Percentiles rank a stretch among this genome's conserved stretches.
Evolutionary conservation across 345 rosid species (phyloP).

Genomic region (Brassica incana): DNA sequence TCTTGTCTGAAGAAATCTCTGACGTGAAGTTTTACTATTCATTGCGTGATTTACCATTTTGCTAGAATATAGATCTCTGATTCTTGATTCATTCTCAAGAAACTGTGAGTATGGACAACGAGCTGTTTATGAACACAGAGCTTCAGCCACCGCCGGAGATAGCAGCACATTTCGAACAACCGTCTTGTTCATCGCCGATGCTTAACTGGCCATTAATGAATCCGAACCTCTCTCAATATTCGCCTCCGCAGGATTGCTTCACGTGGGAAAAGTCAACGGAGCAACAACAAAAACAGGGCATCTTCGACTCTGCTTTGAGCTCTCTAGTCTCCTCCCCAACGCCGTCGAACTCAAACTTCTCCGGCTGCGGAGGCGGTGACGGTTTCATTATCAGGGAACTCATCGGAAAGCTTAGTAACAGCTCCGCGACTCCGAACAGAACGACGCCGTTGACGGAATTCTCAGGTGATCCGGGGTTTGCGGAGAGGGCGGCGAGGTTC

Average conservation of each 20-base stretch:
- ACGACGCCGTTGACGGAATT: conserved; percentile 58
- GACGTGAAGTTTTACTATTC: conserved; percentile 7
- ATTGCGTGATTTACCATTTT: neutral
- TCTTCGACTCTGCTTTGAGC: conserved; percentile 71
- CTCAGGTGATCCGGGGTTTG: conserved; percentile 82
- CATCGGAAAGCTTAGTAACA: conserved; percentile 66
- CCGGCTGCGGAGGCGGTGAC: conserved; percentile 38
- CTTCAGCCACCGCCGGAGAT: conserved; percentile 23
- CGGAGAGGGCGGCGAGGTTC: conserved; percentile 74
- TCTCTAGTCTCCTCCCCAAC: conserved; percentile 81
- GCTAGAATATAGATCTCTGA: neutral
- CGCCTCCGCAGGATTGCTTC: conserved; percentile 37
- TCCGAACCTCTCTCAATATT: conserved; percentile 35
- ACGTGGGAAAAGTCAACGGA: conserved; percentile 65
- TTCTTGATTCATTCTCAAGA: neutral
- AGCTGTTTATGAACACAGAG: conserved; percentile 45
- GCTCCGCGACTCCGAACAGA: conserved; percentile 45
- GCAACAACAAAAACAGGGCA: conserved; percentile 43
- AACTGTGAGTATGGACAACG: conserved; percentile 42
- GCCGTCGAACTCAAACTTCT: conserved; percentile 58
- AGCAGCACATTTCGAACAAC: conserved; percentile 16
- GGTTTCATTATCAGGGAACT: conserved; percentile 59
- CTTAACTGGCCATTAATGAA: conserved; percentile 46
- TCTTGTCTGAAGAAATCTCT: conserved; percentile 2
- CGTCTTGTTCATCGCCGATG: conserved; percentile 35